These are phyloP conservation scores for Yamadazyma paraphyllophila DNA, from an alignment of 805 yeast genomes.

Conservation along the genomic window DNA sequence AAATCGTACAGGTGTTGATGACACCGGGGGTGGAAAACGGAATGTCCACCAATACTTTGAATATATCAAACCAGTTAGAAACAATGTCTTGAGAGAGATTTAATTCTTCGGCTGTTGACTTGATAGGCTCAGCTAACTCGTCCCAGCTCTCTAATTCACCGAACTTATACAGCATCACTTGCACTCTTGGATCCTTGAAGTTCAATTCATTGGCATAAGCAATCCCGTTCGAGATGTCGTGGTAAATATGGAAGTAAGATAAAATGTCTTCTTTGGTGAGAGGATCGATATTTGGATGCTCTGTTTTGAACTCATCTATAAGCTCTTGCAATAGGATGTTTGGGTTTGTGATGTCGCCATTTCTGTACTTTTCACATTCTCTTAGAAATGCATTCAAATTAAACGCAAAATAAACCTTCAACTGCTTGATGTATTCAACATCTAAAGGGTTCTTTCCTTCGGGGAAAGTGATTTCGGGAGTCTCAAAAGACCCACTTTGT, in stretches of 20 bases:
- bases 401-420: constrained; percentile 13
- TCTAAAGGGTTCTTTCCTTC: constrained; percentile 20
- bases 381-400: constrained; percentile 24
- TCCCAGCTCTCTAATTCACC: constrained; percentile 16
- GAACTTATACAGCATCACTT: constrained; percentile 20
- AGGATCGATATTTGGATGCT: constrained; percentile 20
- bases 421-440: constrained; percentile 6
- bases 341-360: constrained; percentile 16
- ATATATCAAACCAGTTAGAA: constrained; percentile 29
- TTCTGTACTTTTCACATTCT: constrained; percentile 20
- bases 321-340: constrained; percentile 22
- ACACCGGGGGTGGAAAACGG: constrained; percentile 22
- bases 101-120: constrained; percentile 13
- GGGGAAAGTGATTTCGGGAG: constrained; percentile 18
- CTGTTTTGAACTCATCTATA: constrained; percentile 18
- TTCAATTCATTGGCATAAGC: constrained; percentile 26
- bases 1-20: constrained; percentile 23
- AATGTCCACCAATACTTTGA: constrained; percentile 24
- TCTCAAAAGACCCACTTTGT: constrained; percentile 11
- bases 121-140: constrained; percentile 2
- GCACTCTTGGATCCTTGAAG: constrained; percentile 24
- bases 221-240: constrained; percentile 26
- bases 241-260: constrained; percentile 25
- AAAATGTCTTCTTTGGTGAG: constrained; percentile 26
- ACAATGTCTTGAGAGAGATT: constrained; percentile 17